phyloP scores from a whole-genome alignment of 805 yeast genomes.

The Barnettozyma sp. region DNA sequence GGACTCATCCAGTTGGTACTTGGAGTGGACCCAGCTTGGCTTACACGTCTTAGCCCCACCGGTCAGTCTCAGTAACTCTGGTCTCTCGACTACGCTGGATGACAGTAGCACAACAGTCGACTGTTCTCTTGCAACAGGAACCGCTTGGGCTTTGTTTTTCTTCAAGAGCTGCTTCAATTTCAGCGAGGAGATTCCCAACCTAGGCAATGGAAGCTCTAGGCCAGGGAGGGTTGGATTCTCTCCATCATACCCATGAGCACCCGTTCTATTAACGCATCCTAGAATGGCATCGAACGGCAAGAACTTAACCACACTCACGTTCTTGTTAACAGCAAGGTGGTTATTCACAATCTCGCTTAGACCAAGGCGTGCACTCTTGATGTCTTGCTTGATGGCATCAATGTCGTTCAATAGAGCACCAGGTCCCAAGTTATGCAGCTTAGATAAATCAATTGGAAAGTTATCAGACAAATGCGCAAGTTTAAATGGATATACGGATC shows the following conservation, averaged over 20 bases:
- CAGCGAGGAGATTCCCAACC: slow-evolving; percentile 62
- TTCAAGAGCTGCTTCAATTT: slow-evolving; percentile 58
- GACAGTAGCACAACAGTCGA: slow-evolving; percentile 63
- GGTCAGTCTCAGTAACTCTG: slow-evolving; percentile 67
- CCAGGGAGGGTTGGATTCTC: slow-evolving; percentile 63
- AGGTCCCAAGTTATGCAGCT: slow-evolving; percentile 26
- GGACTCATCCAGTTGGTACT: slow-evolving; percentile 50
- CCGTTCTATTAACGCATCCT: slow-evolving; percentile 58
- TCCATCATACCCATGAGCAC: slow-evolving; percentile 60
- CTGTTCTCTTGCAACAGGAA: slow-evolving; percentile 70
- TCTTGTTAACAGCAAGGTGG: slow-evolving; percentile 67
- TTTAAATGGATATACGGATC: slow-evolving; percentile 90
- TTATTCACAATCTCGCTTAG: slow-evolving; percentile 73
- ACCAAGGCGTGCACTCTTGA: slow-evolving; percentile 64
- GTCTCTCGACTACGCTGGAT: slow-evolving; percentile 32
- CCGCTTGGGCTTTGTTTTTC: slow-evolving; percentile 35
- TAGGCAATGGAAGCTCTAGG: slow-evolving; percentile 68
- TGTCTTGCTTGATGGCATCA: slow-evolving; percentile 42
- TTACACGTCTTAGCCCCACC: slow-evolving; percentile 72
- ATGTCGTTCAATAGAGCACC: slow-evolving; percentile 30
- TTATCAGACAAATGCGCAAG: slow-evolving; percentile 58
- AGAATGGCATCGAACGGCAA: slow-evolving; percentile 63
- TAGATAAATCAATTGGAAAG: slow-evolving; percentile 49
- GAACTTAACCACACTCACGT: slow-evolving; percentile 65
- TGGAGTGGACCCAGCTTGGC: slow-evolving; percentile 87